phyloP scores from a whole-genome alignment of 306 rosid species.

The Cotoneaster glaucophyllus region DNA sequence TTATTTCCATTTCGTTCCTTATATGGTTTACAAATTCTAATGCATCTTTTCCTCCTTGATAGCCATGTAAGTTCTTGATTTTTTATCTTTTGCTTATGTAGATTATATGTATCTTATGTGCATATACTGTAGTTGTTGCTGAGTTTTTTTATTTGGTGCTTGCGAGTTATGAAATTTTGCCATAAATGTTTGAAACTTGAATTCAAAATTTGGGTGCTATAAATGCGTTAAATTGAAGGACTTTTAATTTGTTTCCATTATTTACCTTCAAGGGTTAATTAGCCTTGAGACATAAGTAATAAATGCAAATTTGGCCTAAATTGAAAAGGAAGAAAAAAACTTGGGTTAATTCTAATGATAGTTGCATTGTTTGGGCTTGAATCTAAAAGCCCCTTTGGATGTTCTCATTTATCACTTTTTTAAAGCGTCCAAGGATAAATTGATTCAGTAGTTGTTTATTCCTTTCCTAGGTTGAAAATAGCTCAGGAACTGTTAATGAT shows the following conservation, averaged over 20 bases:
- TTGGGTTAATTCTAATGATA: background rate
- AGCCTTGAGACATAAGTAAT: background rate
- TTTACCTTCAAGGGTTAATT: background rate
- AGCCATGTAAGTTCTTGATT: background rate
- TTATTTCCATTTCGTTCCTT: background rate
- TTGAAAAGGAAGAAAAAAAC: background rate
- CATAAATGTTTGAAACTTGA: background rate
- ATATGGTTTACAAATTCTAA: background rate
- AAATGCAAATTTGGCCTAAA: background rate
- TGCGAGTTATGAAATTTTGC: background rate
- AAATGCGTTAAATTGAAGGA: background rate
- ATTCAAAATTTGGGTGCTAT: background rate
- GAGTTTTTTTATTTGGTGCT: background rate
- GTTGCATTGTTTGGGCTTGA: background rate
- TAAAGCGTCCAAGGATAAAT: background rate
- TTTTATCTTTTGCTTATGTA: too few species aligned
- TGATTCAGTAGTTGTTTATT: background rate
- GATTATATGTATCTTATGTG: background rate
- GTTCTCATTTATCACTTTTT: background rate
- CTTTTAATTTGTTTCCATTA: background rate
- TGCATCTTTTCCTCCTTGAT: background rate
- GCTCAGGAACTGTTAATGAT: slow-evolving; percentile 72
- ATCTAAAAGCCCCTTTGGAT: background rate
- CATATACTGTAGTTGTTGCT: background rate
- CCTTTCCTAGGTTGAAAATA: slow-evolving; percentile 56